Evolutionary conservation across 2,329 filamentous ascomycete species (phyloP), one percentile per base, ranked within the genome.

Genomic region (Rhexocercosporidium sp.): DNA sequence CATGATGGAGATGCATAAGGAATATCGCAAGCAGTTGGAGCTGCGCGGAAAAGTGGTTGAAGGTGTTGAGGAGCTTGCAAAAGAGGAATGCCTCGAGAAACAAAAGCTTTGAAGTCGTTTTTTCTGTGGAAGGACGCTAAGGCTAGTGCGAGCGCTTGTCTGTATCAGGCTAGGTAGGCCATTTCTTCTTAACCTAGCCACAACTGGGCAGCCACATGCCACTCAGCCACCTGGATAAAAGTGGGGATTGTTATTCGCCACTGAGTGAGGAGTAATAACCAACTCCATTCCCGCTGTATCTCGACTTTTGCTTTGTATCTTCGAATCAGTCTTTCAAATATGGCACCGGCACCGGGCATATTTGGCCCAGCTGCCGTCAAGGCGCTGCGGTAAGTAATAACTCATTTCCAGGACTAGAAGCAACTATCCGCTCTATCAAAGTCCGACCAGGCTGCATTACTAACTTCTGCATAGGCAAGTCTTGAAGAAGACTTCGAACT

Each of bases 31-130:
- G 8, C 29, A 22, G n/a, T 37, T 37, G 53, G 22, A 56, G 53
- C 18, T 51, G 12, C 20, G 25, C 22, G 31, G 34, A 16, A 29
- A 51, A 14, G 5, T 8, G 16, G 16, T 51, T 37, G 29, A 27
- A 51, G 51, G 34, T 44, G 49, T 44, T 47, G 61, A 61, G 20
- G 31, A 62, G 66, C 86, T 66, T 89, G 90, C 92, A 65, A 90
- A 90, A 27, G 91, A 92, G 65, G 90, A 68, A 88, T 85, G 76
- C 85, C 86, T 46, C 14, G 41, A 29, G 20, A 22, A 46, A 59
- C 25, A 31, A 65, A 47, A 56, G 41, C 53, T 59, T 51, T 53
- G 29, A 59, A 44, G 47, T 62, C 12, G 31, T 59, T 62, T 62
- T 59, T 62, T 18, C 59, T 44, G 57, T 29, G 57, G 25, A 60